Percentiles rank a stretch among this genome's conserved stretches.
These are phyloP conservation scores for Coemansia sp. DNA, from an alignment of 192 early-diverging fungal genomes.

Conservation along the genomic window DNA sequence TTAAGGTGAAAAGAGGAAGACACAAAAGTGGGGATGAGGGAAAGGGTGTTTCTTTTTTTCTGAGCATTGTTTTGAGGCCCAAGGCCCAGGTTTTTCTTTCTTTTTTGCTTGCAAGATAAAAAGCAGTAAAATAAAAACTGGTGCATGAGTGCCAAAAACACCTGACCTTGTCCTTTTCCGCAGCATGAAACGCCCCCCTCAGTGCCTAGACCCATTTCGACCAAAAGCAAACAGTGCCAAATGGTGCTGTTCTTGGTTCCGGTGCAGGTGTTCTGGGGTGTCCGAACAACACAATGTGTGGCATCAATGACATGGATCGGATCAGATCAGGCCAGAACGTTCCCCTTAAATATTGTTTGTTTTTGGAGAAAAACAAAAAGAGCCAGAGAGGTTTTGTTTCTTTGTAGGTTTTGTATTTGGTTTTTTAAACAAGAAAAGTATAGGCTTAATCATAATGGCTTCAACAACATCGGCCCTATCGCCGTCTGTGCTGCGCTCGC, in stretches of 20 bases:
- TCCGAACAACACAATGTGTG: too few relatives aligned
- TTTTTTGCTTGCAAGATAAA: not conserved
- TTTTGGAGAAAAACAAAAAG: not conserved
- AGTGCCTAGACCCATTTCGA: too few relatives aligned
- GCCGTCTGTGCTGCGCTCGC: conserved; percentile 16
- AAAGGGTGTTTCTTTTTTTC: not conserved
- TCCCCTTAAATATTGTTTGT: not conserved
- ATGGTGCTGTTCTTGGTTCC: too few relatives aligned
- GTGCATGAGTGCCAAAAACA: not conserved
- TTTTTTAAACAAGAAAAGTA: too few relatives aligned
- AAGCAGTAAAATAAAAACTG: not conserved
- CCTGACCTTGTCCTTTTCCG: not conserved
- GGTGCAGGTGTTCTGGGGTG: too few relatives aligned
- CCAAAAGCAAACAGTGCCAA: too few relatives aligned
- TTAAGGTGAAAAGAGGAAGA: not conserved
- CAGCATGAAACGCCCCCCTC: not conserved
- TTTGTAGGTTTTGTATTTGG: not conserved
- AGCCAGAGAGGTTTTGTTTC: not conserved
- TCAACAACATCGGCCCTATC: not conserved
- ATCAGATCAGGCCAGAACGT: not conserved
- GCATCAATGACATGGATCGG: not conserved
- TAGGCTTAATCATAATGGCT: not conserved
- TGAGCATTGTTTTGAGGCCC: not conserved
- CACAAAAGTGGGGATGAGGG: not conserved
- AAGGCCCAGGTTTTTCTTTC: not conserved